A percentile compares a stretch with the other conserved stretches of the same genome.
phyloP scores from a whole-genome alignment of 352 stramenopile species.

The Plasmopara viticola region DNA sequence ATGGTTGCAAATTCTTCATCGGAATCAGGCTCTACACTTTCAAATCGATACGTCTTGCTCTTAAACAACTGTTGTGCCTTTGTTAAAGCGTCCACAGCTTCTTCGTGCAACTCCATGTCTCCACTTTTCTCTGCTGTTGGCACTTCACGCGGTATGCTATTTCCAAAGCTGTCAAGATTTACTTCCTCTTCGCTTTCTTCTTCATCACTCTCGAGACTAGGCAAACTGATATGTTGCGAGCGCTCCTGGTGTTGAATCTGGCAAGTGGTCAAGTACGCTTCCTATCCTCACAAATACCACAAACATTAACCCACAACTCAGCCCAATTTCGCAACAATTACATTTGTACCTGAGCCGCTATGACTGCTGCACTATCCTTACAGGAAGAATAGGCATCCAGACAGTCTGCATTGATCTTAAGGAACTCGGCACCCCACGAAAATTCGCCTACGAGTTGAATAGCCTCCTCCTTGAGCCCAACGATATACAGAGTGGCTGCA shows the following conservation, averaged over 20 bases:
- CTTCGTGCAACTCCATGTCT: slow-evolving; percentile 8
- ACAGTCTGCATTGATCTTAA: slow-evolving; percentile 92
- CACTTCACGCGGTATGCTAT: slow-evolving; percentile 26
- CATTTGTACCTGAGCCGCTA: slow-evolving; percentile 52
- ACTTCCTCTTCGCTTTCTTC: slow-evolving; percentile 24
- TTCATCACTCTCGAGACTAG: slow-evolving; percentile 55
- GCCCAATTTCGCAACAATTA: slow-evolving; percentile 2
- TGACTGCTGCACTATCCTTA: slow-evolving; percentile 61
- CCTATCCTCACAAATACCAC: slow-evolving; percentile 23
- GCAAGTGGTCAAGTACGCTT: slow-evolving; percentile 60
- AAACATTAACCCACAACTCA: slow-evolving; percentile 17
- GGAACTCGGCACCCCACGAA: slow-evolving; percentile 90
- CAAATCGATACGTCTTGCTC: slow-evolving; percentile 36
- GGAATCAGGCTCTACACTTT: slow-evolving; percentile 26
- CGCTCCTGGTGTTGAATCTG: slow-evolving; percentile 55
- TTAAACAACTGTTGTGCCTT: slow-evolving; percentile 46
- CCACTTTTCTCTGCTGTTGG: not conserved
- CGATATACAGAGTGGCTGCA: slow-evolving; percentile 96
- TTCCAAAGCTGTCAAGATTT: slow-evolving; percentile 32
- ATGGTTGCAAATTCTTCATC: slow-evolving; percentile 51
- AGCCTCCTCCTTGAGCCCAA: slow-evolving; percentile 87
- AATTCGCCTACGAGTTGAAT: slow-evolving; percentile 91
- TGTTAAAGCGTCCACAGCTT: slow-evolving; percentile 10
- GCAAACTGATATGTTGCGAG: slow-evolving; percentile 45
- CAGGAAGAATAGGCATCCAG: slow-evolving; percentile 82